Base-by-base conservation (phyloP, 139 green algal genomes). In the Picochlorum costavermella region DNA sequence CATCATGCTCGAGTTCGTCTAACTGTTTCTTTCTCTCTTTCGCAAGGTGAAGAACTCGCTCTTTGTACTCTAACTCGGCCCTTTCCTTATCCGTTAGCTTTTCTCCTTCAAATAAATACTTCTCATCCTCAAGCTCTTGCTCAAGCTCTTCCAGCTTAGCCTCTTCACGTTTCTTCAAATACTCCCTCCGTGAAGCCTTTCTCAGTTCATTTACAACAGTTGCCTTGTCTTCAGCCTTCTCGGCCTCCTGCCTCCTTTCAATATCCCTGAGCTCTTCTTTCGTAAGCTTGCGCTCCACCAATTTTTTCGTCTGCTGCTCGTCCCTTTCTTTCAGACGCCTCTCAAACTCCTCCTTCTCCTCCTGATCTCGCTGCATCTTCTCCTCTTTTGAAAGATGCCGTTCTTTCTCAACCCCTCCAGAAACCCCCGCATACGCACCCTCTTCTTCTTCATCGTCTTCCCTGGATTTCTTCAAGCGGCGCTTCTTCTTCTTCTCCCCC, bases 291-390 rank as follows among this genome's bases (percentile, higher is more conserved):
- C 64, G 64, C 63, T 86, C 86, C 5, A 55, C 72, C 17, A 87
- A 46, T 76, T 88, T 87, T 25, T 83, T 83, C 17, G 89, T 96
- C 36, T 86, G 73, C 63, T 83, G 82, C 37, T 81, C 77, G 16
- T 81, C 70, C 60, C 67, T 71, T 72, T 91, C 84, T 51, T 63
- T 64, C 11, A 79, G 79, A 46, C 90, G 71, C 51, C 78, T 83
- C 80, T 96, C 92, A 83, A 98, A 97, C 68, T 92, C 91, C 51
- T 83, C 83, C 58, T 88, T 92, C 74, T 93, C 88, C n/a, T 36
- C 64, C 69, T 78, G 43, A 55, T 81, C 84, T 11, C 55, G 59
- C 64, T 75, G 55, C 49, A 71, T 69, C 56, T 81, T 75, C 31
- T 61, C 74, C 63, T 77, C 75, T 43, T 45, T 43, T 30, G 50